Conservation (phyloP, 768 basidiomycete species). For the Panus rudis region DNA sequence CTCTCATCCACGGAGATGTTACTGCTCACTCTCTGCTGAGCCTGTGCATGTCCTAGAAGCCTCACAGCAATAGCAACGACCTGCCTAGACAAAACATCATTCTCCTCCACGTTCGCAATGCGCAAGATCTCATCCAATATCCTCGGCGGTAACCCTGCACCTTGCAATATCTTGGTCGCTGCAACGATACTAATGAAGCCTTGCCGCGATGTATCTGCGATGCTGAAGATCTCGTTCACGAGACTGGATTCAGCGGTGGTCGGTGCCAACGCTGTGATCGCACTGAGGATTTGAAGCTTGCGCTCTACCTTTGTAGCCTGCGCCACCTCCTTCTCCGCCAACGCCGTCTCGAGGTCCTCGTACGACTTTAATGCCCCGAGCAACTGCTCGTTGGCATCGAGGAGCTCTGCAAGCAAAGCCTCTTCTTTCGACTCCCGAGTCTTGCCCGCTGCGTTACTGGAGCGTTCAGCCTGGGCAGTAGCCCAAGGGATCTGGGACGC, state of each 20-base stretch:
- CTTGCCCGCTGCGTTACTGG: conserved; percentile 28
- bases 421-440: conserved; percentile 52
- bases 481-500: conserved; percentile 92
- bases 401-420: conserved; percentile 59
- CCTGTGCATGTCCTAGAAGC: conserved; percentile 61
- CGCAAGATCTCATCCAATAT: conserved; percentile 58
- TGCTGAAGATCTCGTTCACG: conserved; percentile 25
- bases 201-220: conserved; percentile 34
- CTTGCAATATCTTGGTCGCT: conserved; percentile 51
- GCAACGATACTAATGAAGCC: conserved; percentile 42
- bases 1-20: conserved; percentile 35
- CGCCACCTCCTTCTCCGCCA: conserved; percentile 32
- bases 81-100: conserved; percentile 46
- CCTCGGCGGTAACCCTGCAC: conserved; percentile 45
- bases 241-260: conserved; percentile 27
- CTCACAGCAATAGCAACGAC: conserved; percentile 54
- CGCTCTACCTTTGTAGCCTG: conserved; percentile 16
- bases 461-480: conserved; percentile 67
- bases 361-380: conserved; percentile 62
- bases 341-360: conserved; percentile 67
- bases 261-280: conserved; percentile 17
- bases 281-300: conserved; percentile 9
- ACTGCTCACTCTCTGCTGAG: conserved; percentile 30
- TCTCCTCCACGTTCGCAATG: conserved; percentile 52
- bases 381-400: conserved; percentile 67